phyloP scores from a whole-genome alignment of 2,329 filamentous ascomycete genomes.

The Arachnomyces sp. region DNA sequence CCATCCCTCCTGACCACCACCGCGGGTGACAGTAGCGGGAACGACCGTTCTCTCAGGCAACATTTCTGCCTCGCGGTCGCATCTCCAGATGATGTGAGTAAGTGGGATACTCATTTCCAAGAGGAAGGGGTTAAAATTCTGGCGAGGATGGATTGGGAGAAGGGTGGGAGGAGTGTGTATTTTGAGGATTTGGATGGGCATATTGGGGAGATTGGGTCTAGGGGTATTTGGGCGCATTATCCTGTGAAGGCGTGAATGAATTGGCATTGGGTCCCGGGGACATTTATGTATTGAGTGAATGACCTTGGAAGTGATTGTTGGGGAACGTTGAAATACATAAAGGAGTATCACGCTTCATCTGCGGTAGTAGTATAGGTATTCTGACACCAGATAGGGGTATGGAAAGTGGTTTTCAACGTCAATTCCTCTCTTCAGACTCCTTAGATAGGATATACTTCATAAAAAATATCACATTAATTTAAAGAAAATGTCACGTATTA shows the following conservation, averaged over 20 bases:
- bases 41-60: constrained; percentile 13
- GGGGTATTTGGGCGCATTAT: constrained; percentile 24
- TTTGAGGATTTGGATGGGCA: constrained; percentile 25
- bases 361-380: too few species aligned
- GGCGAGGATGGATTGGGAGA: constrained; percentile 20
- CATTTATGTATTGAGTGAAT: constrained; percentile 7
- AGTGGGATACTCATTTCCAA: constrained; percentile 20
- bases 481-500: too few species aligned
- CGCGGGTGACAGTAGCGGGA: background rate
- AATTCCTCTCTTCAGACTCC: too few species aligned
- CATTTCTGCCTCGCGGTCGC: constrained; percentile 23
- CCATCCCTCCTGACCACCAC: background rate
- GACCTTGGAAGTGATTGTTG: constrained; percentile 4
- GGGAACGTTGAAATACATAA: too few species aligned
- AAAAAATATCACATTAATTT: too few species aligned
- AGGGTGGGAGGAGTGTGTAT: constrained; percentile 24
- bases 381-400: too few species aligned
- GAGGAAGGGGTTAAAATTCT: constrained; percentile 17
- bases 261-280: background rate
- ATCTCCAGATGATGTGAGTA: constrained; percentile 16
- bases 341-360: too few species aligned
- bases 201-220: constrained; percentile 24
- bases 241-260: constrained; percentile 11
- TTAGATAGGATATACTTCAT: too few species aligned
- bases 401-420: too few species aligned